phyloP scores from a whole-genome alignment of 139 green algal genomes.

The Volvox reticuliferus region DNA sequence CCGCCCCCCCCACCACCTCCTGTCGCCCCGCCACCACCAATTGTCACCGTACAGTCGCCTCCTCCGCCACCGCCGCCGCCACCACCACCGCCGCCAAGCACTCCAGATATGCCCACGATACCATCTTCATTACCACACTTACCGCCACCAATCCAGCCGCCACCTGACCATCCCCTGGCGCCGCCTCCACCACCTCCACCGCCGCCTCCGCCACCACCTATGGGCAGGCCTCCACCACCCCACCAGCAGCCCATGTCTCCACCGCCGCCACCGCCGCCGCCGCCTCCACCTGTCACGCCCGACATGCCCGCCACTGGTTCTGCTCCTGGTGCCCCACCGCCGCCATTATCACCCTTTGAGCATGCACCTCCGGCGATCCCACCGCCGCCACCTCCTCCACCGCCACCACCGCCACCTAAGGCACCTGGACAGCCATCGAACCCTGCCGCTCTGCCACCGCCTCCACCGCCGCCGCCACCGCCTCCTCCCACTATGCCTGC shows the following conservation, averaged over 20 bases:
- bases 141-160: neutral
- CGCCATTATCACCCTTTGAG: neutral
- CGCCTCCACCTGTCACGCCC: neutral
- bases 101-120: neutral
- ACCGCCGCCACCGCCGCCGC: conserved; percentile 3
- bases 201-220: conserved; percentile 3
- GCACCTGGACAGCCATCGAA: neutral
- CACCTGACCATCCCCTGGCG: neutral
- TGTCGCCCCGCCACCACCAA: neutral
- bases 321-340: neutral
- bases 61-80: neutral
- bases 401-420: neutral
- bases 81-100: conserved; percentile 4
- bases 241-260: neutral
- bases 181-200: conserved; percentile 11
- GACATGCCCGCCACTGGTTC: neutral
- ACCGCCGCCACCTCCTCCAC: neutral
- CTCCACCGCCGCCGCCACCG: neutral
- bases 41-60: neutral
- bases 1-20: neutral
- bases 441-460: neutral
- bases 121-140: neutral
- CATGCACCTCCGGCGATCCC: neutral
- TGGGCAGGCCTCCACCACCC: neutral
- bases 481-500: neutral